Base-by-base conservation (phyloP, 306 rosid genomes). In the Glycine latifolia region DNA sequence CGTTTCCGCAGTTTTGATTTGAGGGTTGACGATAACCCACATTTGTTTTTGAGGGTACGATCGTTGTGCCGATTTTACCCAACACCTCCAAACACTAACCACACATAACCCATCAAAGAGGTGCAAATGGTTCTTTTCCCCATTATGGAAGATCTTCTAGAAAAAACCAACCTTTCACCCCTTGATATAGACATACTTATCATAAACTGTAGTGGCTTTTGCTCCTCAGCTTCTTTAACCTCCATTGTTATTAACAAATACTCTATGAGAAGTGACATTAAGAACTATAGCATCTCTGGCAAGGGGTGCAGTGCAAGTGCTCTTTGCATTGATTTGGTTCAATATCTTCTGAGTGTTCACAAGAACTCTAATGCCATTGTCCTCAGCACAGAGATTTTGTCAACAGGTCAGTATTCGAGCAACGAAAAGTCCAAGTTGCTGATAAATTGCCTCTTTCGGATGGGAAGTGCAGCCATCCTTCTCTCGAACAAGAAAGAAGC, bases 231-330 rank as follows among this genome's bases (percentile, higher is more conserved):
- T 73, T 92, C 97, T 54, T 80, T 94, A 39, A 60, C 88, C 35
- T 88, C 98, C 79, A 85, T 92, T 67, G 48, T 94, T 55, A 76
- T 91, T n/a, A 90, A 92, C 91, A 83, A 86, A 73, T 94, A 85
- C 86, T 84, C 90, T 7, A 85, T 92, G 94, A 83, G 88, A 81
- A 87, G 73, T 65, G 94, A 92, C 79, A 81, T 88, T 6, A 91
- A 89, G 75, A 90, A 91, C 89, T 94, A 52, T 49, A 94, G 89
- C 59, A 80, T 94, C 79, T 91, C 97, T 8, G 97, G 98, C 16
- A 94, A 92, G 98, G 98, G 97, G 41, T 94, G 97, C 73, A 94
- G 91, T 56, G 97, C 98, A 6, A 89, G 97, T 75, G 90, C 97
- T 3, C 61, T 90, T 1, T 88, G 87, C 2, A 56, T 94, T 67